phyloP scores from a whole-genome alignment of 495 filamentous ascomycete species.

The Oleoguttula mirabilis region DNA sequence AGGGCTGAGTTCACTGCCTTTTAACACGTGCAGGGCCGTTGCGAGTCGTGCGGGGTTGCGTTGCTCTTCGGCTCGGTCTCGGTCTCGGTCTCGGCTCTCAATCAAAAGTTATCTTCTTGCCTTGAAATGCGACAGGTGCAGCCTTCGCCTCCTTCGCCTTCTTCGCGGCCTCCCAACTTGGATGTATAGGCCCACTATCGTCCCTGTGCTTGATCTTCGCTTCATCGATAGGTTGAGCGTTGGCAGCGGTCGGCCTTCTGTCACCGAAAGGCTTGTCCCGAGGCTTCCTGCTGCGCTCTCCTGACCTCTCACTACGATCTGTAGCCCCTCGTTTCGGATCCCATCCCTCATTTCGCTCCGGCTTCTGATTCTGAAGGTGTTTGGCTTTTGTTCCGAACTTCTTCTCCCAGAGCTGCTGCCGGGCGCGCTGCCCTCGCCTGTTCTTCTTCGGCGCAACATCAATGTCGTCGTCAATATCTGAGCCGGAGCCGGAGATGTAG shows the following conservation, averaged over 20 bases:
- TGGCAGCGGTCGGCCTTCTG: constrained; percentile 23
- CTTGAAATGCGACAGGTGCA: constrained; percentile 49
- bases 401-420: constrained; percentile 81
- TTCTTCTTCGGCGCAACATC: constrained; percentile 52
- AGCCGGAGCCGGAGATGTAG: constrained; percentile 83
- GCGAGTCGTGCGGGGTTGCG: no score
- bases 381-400: constrained; percentile 71
- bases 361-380: constrained; percentile 43
- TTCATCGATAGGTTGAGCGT: not conserved
- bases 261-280: constrained; percentile 24
- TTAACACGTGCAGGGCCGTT: no score
- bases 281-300: constrained; percentile 5
- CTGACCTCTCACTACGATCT: no score
- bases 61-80: no score
- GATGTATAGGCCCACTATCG: constrained; percentile 63
- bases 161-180: constrained; percentile 84
- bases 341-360: constrained; percentile 40
- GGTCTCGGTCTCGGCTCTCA: no score
- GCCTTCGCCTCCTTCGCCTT: constrained; percentile 64
- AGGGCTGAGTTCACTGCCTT: no score
- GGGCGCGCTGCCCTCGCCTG: constrained; percentile 74
- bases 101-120: constrained; percentile 88
- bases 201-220: constrained; percentile 32
- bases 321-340: constrained; percentile 37
- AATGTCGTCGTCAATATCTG: constrained; percentile 39